phyloP scores from a whole-genome alignment of 2,329 filamentous ascomycete species.

The Pseudopyricularia javanii region DNA sequence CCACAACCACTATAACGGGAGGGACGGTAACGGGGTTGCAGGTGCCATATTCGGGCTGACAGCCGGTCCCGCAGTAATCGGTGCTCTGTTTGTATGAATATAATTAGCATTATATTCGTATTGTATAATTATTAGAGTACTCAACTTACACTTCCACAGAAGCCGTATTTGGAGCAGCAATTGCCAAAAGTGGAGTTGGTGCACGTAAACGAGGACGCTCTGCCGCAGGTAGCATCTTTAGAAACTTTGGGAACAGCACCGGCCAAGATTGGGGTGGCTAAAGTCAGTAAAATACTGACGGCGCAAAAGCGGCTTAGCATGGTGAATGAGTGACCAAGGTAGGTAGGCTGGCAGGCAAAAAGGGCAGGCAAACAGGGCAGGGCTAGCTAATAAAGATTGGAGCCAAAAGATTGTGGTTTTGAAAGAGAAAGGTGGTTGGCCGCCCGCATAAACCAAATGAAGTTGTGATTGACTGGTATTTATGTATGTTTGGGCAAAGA shows the following conservation, averaged over 20 bases:
- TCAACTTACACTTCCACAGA: conserved; percentile 3
- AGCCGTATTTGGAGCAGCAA: conserved; percentile 7
- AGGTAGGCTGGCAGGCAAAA: too few species aligned
- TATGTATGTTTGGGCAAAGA: too few species aligned
- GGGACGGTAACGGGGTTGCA: neutral
- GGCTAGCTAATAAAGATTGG: too few species aligned
- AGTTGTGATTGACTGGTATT: too few species aligned
- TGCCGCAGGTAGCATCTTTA: neutral
- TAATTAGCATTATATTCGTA: neutral
- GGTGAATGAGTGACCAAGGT: too few species aligned
- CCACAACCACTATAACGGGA: too few species aligned
- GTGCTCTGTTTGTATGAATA: neutral
- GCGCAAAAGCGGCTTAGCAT: neutral
- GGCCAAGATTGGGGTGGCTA: neutral
- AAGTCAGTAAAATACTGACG: neutral
- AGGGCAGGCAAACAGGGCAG: too few species aligned
- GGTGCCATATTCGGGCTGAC: conserved; percentile 5
- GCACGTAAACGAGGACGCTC: conserved; percentile 1
- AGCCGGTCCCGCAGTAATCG: conserved; percentile 6
- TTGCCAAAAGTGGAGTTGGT: conserved; percentile 5
- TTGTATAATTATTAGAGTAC: neutral
- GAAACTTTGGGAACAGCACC: neutral
- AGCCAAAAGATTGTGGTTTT: too few species aligned
- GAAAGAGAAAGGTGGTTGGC: too few species aligned
- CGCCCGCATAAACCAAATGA: too few species aligned